A percentile compares a stretch with the other conserved stretches of the same genome.
These are phyloP conservation scores for Umbelopsis sp. DNA, from an alignment of 371 early-diverging fungal species.

Conservation along the genomic window DNA sequence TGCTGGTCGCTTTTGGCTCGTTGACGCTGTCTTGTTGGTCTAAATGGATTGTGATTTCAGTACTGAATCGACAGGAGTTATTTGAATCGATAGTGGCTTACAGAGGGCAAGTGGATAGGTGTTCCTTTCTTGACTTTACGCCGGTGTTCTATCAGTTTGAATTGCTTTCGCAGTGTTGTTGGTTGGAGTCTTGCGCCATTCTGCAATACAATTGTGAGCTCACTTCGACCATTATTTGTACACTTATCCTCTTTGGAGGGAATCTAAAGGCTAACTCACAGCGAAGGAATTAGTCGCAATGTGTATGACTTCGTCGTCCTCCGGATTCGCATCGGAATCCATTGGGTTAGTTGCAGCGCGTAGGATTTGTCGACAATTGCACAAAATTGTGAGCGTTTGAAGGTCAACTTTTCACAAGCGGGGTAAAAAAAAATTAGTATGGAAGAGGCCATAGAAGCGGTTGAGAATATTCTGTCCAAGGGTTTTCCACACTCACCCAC, in stretches of 20 bases:
- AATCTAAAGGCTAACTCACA: background rate
- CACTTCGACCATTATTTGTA: too few species aligned
- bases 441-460: too few species aligned
- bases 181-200: conserved; percentile 6
- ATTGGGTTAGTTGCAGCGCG: background rate
- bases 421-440: background rate
- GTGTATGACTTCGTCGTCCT: conserved; percentile 14
- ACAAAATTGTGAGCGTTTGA: background rate
- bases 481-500: too few species aligned
- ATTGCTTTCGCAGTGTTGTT: conserved; percentile 1
- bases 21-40: background rate
- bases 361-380: background rate
- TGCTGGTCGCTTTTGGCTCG: background rate
- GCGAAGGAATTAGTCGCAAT: conserved; percentile 1
- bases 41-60: too few species aligned
- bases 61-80: too few species aligned
- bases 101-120: conserved; percentile 2
- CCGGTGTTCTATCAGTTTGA: conserved; percentile 4
- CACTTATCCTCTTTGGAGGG: background rate
- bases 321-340: conserved; percentile 18
- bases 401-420: background rate
- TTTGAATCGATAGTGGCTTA: background rate
- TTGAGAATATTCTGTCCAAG: too few species aligned
- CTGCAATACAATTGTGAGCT: background rate
- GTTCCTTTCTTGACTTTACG: background rate